Percentiles rank a stretch among this genome's conserved stretches.
Conservation (phyloP, 2,329 filamentous ascomycete genomes). For the Colletotrichum chlorophyti region DNA sequence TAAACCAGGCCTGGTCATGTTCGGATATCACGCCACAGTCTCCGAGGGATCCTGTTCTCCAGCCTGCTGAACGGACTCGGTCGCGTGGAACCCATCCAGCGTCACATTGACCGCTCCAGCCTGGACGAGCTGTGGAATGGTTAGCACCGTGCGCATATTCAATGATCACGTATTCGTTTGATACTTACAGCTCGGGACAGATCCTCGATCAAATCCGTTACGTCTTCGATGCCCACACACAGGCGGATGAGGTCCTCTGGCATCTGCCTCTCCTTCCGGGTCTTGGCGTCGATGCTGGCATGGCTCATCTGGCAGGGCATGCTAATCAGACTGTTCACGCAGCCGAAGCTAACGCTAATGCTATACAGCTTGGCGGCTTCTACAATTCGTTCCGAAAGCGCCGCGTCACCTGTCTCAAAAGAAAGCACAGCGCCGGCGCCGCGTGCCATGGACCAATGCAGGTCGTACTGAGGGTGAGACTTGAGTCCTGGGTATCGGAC, state of each 20-base stretch:
- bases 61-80: conserved; percentile 29
- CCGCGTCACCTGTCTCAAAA: conserved; percentile 91
- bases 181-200: conserved; percentile 83
- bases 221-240: conserved; percentile 96
- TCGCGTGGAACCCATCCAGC: conserved; percentile 79
- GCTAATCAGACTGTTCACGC: conserved; percentile 97
- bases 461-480: conserved; percentile 93
- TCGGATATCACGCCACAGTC: not conserved
- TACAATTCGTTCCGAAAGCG: conserved; percentile 88
- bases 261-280: conserved; percentile 85
- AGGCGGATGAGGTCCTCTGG: conserved; percentile 96
- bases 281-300: conserved; percentile 96
- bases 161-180: not conserved
- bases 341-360: conserved; percentile 97
- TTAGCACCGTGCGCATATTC: not conserved
- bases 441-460: conserved; percentile 95
- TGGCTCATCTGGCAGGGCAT: conserved; percentile 99
- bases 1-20: not conserved
- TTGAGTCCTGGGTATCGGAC: conserved; percentile 94
- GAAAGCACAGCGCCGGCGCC: conserved; percentile 93
- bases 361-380: conserved; percentile 91
- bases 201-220: conserved; percentile 90
- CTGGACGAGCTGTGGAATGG: conserved; percentile 77
- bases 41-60: not conserved
- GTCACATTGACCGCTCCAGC: conserved; percentile 90